Conservation (phyloP, 768 basidiomycete species). For the Podaxis rugospora region DNA sequence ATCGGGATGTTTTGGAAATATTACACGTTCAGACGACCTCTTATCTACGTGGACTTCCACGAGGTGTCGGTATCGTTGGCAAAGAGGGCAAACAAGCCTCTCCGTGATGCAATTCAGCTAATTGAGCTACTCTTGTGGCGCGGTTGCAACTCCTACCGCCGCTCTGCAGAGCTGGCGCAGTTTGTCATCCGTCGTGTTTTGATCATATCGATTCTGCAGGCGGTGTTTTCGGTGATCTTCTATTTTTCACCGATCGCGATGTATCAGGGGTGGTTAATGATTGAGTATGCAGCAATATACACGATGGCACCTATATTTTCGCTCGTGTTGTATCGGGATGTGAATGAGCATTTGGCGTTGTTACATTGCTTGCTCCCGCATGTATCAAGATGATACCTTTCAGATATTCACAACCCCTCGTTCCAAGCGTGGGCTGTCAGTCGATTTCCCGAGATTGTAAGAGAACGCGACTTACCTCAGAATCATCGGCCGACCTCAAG, state of each 20-base stretch:
- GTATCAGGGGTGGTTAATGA: conserved; percentile 98
- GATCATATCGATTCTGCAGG: conserved; percentile 97
- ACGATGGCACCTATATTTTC: conserved; percentile 99
- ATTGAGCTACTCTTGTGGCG: conserved; percentile 98
- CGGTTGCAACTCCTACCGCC: conserved; percentile 96
- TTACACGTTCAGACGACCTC: too few relatives aligned
- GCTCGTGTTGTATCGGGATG: conserved; percentile 90
- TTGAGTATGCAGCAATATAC: conserved; percentile 92
- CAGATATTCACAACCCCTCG: too few relatives aligned
- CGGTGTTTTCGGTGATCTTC: conserved; percentile 90
- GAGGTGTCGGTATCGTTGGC: conserved; percentile 95
- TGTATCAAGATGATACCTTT: too few relatives aligned
- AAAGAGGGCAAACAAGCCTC: conserved; percentile 98
- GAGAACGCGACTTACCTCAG: too few relatives aligned
- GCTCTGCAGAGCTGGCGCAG: conserved; percentile 95
- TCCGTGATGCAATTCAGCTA: conserved; percentile 96
- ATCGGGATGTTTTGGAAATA: background rate
- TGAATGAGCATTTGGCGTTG: conserved; percentile 92
- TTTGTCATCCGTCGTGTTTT: conserved; percentile 98
- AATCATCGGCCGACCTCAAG: too few relatives aligned
- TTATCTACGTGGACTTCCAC: background rate
- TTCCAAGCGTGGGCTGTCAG: too few relatives aligned
- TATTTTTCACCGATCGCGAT: conserved; percentile 94
- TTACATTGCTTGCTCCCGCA: too few relatives aligned
- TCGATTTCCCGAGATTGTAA: too few relatives aligned